These are phyloP conservation scores for Sclerotinia glacialis DNA, from an alignment of 2,329 filamentous ascomycete species.

Conservation along the genomic window DNA sequence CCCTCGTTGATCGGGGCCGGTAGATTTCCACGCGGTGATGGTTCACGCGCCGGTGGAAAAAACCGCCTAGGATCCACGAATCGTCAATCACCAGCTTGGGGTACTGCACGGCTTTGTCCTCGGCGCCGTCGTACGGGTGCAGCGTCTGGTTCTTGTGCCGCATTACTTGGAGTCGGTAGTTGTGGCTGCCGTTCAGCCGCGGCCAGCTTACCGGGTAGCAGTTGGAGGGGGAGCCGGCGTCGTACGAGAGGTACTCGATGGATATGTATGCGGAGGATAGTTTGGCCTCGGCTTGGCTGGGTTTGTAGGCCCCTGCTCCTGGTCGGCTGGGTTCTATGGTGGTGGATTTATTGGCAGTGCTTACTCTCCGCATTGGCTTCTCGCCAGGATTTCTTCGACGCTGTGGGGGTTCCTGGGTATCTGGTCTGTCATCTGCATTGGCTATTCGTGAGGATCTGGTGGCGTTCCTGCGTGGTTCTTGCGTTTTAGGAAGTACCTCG, in stretches of 20 bases:
- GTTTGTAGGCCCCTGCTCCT: neutral
- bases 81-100: neutral
- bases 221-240: neutral
- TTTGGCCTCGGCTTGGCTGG: neutral
- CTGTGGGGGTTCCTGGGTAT: neutral
- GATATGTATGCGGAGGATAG: neutral
- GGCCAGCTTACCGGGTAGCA: constrained; percentile 5
- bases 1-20: neutral
- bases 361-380: neutral
- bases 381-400: neutral
- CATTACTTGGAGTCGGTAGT: neutral
- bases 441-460: neutral
- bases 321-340: neutral
- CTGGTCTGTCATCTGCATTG: neutral
- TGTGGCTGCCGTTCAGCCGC: neutral
- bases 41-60: neutral
- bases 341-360: neutral
- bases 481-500: neutral
- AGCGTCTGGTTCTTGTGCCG: neutral
- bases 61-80: constrained; percentile 1
- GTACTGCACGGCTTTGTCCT: neutral
- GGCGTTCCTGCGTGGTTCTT: neutral
- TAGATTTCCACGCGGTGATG: constrained; percentile 7
- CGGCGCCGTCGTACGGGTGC: constrained; percentile 2
- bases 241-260: constrained; percentile 9